phyloP scores from a whole-genome alignment of 2,329 filamentous ascomycete species.

The Exophiala alcalophila region DNA sequence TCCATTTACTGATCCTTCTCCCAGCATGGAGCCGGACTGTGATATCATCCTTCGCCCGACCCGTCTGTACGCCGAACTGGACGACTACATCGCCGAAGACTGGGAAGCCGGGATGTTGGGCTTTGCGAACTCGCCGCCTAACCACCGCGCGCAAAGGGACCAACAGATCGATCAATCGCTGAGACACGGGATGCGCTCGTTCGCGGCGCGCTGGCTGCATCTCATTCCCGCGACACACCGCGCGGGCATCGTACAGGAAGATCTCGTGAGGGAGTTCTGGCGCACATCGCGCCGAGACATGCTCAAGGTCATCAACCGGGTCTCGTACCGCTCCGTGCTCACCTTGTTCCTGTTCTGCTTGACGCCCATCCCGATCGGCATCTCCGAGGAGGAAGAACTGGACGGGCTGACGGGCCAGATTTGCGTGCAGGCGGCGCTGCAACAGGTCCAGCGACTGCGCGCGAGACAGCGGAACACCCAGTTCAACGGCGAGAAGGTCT shows the following conservation, averaged over 20 bases:
- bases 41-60: constrained; percentile 22
- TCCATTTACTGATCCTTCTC: not conserved
- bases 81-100: constrained; percentile 21
- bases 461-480: constrained; percentile 41
- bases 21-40: constrained; percentile 10
- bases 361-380: constrained; percentile 41
- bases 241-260: constrained; percentile 15
- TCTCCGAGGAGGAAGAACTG: constrained; percentile 43
- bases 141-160: constrained; percentile 15
- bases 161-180: constrained; percentile 33
- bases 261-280: constrained; percentile 35
- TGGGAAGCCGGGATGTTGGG: constrained; percentile 9
- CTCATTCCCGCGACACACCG: constrained; percentile 19
- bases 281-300: constrained; percentile 40
- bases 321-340: constrained; percentile 44
- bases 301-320: constrained; percentile 42
- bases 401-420: constrained; percentile 42
- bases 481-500: constrained; percentile 44
- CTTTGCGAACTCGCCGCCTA: constrained; percentile 4
- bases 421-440: constrained; percentile 43
- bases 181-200: constrained; percentile 30
- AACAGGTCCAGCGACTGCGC: constrained; percentile 42
- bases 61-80: constrained; percentile 37
- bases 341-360: constrained; percentile 42
- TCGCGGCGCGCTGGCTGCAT: constrained; percentile 34